These are phyloP conservation scores for Catenaria anguillulae DNA, from an alignment of 371 early-diverging fungal species.

Conservation along the genomic window DNA sequence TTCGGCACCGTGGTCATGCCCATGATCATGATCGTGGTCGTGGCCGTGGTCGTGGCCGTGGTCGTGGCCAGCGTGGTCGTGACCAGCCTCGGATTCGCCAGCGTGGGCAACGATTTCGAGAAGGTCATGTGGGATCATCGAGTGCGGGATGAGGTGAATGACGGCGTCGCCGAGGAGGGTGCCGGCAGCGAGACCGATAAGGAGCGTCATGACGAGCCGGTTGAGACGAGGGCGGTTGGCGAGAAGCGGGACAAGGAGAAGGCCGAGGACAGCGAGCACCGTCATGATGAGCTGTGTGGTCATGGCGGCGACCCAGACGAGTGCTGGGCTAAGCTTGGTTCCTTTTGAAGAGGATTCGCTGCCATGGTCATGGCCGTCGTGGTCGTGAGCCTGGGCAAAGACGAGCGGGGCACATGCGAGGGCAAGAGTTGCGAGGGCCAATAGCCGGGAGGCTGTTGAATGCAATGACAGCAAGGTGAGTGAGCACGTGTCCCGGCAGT, in stretches of 20 bases:
- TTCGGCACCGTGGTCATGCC: no score
- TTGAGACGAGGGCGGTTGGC: not conserved
- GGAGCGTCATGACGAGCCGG: not conserved
- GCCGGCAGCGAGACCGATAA: not conserved
- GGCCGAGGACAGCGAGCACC: not conserved
- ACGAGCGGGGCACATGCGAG: no score
- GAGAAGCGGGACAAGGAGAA: not conserved
- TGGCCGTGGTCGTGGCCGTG: no score
- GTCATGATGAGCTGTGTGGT: not conserved
- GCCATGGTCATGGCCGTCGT: not conserved
- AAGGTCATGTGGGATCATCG: no score
- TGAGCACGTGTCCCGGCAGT: no score
- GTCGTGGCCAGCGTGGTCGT: no score
- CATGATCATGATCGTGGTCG: no score
- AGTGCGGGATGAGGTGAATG: slow-evolving; percentile 63
- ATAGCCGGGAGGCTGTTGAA: no score
- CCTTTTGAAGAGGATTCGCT: not conserved
- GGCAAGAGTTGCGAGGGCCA: no score
- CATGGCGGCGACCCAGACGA: not conserved
- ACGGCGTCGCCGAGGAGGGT: slow-evolving; percentile 64
- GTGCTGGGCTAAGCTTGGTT: not conserved
- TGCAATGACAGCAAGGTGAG: no score
- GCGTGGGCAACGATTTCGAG: no score
- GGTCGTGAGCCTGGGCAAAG: no score
- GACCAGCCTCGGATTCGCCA: not conserved